Evolutionary conservation across 441 rosid genomes (phyloP), one percentile per base, ranked within the genome.

Genomic region (Dalechampia spathulata): DNA sequence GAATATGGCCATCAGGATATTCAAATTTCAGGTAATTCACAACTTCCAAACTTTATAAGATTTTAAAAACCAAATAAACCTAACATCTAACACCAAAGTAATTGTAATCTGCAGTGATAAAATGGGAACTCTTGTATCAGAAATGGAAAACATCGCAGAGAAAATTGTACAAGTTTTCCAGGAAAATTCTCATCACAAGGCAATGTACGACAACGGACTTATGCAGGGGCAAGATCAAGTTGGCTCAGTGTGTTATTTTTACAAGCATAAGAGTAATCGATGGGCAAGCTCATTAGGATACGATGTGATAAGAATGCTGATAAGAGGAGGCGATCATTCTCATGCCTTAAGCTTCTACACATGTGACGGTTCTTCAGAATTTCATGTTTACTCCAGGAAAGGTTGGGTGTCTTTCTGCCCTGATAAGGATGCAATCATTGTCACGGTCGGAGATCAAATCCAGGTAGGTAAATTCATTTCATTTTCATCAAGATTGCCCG

Each of bases 351-450:
- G 85, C 54, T 67, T 90, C 40, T 85, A 77, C 57, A 39, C 79
- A 6, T 85, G 79, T 61, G 69, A 80, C 62, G 81, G 69, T 0
- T 74, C 72, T 21, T 72, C 89, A 9, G 83, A 83, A 62, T 87
- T 87, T 40, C 94, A 83, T 67, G 83, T 85, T 47, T 90, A 90
- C 70, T 85, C 96, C 54, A 90, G 80, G 75, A 90, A 83, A 73
- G 90, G 87, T 21, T 87, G 94, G 94, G 59, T 80, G 3, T 78
- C 94, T 9, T 90, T 90, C 62, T 61, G 66, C 68, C 96, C 86
- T 0, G 80, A 72, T 12, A 59, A 76, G 30, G 77, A 75, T 64
- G 83, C 97, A 2, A 28, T 87, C 17, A 53, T 90, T 17, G 58
- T 90, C 55, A 90, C 96, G 0, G 55, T 73, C 8, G 96, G 97